These are phyloP conservation scores for Sphaerosporella brunnea DNA, from an alignment of 495 filamentous ascomycete genomes.

Conservation along the genomic window DNA sequence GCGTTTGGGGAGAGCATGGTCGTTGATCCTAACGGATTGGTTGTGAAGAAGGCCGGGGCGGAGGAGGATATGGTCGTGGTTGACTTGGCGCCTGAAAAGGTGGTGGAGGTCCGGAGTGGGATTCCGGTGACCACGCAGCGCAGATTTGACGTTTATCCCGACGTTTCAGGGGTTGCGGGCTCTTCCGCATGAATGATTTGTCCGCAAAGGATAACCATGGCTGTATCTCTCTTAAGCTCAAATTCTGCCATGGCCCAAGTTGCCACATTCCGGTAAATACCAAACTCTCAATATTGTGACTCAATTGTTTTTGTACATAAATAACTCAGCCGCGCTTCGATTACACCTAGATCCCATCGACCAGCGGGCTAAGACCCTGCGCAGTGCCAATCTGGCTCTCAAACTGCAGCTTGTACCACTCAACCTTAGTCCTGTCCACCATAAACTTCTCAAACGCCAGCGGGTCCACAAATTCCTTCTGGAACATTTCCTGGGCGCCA, in stretches of 20 bases:
- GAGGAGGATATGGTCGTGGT: slow-evolving; percentile 57
- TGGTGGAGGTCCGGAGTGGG: slow-evolving; percentile 59
- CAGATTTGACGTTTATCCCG: slow-evolving; percentile 88
- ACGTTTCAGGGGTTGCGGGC: slow-evolving; percentile 48
- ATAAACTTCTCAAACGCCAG: slow-evolving; percentile 25
- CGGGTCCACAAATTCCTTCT: slow-evolving; percentile 23
- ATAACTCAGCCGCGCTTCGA: too few relatives aligned
- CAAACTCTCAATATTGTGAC: too few relatives aligned
- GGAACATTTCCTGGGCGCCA: slow-evolving; percentile 8
- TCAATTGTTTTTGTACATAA: too few relatives aligned
- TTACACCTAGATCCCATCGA: slow-evolving; percentile 15
- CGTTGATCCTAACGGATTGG: slow-evolving; percentile 70
- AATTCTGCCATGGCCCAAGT: too few relatives aligned
- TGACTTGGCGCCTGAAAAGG: slow-evolving; percentile 50
- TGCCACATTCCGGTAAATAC: too few relatives aligned
- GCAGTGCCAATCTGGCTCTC: slow-evolving; percentile 24
- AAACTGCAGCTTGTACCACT: slow-evolving; percentile 25
- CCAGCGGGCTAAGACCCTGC: slow-evolving; percentile 23
- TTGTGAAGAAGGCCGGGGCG: slow-evolving; percentile 51
- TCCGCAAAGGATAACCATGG: too few relatives aligned
- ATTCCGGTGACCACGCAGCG: slow-evolving; percentile 77
- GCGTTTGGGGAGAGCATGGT: slow-evolving; percentile 85
- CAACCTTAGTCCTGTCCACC: slow-evolving; percentile 20
- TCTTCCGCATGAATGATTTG: too few relatives aligned
- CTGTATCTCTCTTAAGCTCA: too few relatives aligned